Conservation (phyloP, 352 stramenopile species). For the Phytophthora multivora region DNA sequence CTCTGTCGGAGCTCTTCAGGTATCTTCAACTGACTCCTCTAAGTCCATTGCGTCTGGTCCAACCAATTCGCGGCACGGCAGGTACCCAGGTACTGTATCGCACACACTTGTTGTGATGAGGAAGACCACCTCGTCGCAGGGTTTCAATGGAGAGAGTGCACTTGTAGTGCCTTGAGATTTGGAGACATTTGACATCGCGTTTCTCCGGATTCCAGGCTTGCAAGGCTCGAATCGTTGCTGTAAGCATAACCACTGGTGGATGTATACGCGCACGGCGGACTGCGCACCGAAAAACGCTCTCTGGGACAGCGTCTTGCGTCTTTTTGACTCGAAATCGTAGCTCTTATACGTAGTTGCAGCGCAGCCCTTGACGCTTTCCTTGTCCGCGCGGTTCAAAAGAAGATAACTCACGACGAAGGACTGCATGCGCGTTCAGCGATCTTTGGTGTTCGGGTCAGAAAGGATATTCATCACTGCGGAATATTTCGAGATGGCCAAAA, state of each 20-base stretch:
- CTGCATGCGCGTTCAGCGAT: neutral
- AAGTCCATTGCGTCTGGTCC: neutral
- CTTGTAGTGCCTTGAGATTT: conserved; percentile 29
- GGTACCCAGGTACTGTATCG: conserved; percentile 11
- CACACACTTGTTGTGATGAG: conserved; percentile 4
- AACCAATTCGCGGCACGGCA: neutral
- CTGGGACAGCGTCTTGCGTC: neutral
- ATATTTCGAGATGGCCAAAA: conserved; percentile 19
- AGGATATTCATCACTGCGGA: neutral
- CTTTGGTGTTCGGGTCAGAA: neutral
- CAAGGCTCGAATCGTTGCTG: conserved; percentile 1
- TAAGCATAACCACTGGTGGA: conserved; percentile 4
- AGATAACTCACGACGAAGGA: no score
- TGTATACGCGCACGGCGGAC: conserved; percentile 8
- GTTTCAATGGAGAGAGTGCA: conserved; percentile 9
- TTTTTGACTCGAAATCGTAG: no score
- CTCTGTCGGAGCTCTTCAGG: neutral
- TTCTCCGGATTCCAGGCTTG: conserved; percentile 17
- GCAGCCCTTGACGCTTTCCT: no score
- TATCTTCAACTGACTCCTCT: neutral
- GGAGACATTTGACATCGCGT: conserved; percentile 31
- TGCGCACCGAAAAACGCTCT: neutral
- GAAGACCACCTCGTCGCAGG: conserved; percentile 22
- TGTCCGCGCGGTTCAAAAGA: no score
- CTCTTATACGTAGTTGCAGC: no score